phyloP scores from a whole-genome alignment of 2,329 filamentous ascomycete genomes.

The Aspergillus phoenicis region DNA sequence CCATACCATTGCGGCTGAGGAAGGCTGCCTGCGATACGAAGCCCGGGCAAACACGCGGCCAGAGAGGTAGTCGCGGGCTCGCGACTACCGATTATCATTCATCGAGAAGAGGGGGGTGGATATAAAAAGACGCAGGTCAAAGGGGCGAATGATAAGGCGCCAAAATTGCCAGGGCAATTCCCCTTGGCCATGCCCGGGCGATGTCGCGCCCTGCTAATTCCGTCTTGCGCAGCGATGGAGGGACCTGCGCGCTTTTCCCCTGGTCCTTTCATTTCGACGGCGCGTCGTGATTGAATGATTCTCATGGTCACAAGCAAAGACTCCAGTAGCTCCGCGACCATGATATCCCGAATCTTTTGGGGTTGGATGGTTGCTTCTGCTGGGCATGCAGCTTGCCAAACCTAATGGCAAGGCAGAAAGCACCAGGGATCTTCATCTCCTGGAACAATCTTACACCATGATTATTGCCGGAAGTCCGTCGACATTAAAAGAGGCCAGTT shows the following conservation, averaged over 20 bases:
- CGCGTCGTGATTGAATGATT: slow-evolving; percentile 1
- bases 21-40: neutral
- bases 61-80: neutral
- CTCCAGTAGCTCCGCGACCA: neutral
- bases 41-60: neutral
- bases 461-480: slow-evolving; percentile 7
- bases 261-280: slow-evolving; percentile 4
- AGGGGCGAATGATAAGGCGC: neutral
- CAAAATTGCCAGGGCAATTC: neutral
- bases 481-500: slow-evolving; percentile 9
- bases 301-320: neutral
- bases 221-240: slow-evolving; percentile 1
- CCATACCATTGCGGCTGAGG: slow-evolving; percentile 11
- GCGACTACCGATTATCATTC: no score
- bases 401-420: slow-evolving; percentile 15
- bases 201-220: slow-evolving; percentile 1
- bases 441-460: slow-evolving; percentile 12
- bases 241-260: slow-evolving; percentile 2
- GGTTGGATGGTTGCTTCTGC: slow-evolving; percentile 3
- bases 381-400: slow-evolving; percentile 8
- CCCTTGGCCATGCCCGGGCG: slow-evolving; percentile 5
- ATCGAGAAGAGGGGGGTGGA: neutral
- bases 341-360: slow-evolving; percentile 3
- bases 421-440: slow-evolving; percentile 10
- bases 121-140: neutral